Evolutionary conservation across 1,284 basidiomycete species (phyloP).

Genomic region (Entoloma clypeatum): DNA sequence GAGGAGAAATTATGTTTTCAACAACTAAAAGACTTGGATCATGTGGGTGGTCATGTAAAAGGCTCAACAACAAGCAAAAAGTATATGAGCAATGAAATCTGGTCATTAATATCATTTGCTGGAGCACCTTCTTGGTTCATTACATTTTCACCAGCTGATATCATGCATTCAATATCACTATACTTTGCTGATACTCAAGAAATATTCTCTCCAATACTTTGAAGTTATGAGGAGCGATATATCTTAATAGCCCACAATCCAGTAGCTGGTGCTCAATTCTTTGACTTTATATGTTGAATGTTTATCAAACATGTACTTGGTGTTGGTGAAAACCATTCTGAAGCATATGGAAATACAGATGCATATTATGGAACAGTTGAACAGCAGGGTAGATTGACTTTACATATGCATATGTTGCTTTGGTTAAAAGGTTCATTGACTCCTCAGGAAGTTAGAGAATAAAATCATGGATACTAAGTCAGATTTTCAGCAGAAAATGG

Average conservation of each 20-base stretch:
- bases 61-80: slow-evolving; percentile 6
- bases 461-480: slow-evolving; percentile 15
- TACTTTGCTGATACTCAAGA: slow-evolving; percentile 6
- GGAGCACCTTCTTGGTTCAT: slow-evolving; percentile 9
- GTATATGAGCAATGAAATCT: slow-evolving; percentile 8
- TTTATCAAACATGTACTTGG: slow-evolving; percentile 34
- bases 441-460: slow-evolving; percentile 21
- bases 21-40: not conserved
- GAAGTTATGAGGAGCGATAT: not conserved
- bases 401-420: slow-evolving; percentile 28
- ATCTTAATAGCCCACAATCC: slow-evolving; percentile 31
- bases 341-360: slow-evolving; percentile 21
- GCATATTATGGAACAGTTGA: slow-evolving; percentile 28
- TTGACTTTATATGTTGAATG: slow-evolving; percentile 32
- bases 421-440: slow-evolving; percentile 29
- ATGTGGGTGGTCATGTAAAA: slow-evolving; percentile 15
- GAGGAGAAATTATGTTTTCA: slow-evolving; percentile 32
- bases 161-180: slow-evolving; percentile 1
- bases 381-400: slow-evolving; percentile 26
- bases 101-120: slow-evolving; percentile 3
- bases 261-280: slow-evolving; percentile 37
- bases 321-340: slow-evolving; percentile 19
- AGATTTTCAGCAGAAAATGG: not conserved
- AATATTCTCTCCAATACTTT: not conserved
- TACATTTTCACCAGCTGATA: slow-evolving; percentile 9